Evolutionary conservation across 352 stramenopile genomes (phyloP), one percentile per base, ranked within the genome.

Genomic region (Globisporangium rhizosaccharum): DNA sequence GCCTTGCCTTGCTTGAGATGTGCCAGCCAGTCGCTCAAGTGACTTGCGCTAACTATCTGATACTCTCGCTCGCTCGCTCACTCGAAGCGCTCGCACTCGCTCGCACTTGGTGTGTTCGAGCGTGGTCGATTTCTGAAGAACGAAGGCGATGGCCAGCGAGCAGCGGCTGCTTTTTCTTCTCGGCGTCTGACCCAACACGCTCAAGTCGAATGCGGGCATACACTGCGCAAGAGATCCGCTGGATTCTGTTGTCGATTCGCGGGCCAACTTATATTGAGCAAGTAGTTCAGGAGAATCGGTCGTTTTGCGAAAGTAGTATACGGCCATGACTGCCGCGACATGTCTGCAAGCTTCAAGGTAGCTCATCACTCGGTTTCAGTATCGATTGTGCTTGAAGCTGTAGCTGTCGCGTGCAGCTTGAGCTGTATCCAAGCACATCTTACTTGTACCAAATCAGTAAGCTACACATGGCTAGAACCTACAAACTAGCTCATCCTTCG

Each of bases 91-190:
- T 23, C 30, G 30, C 30, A 39, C 33, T 39, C 8, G 10, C 33
- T 47, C 42, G 11, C 12, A 3, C 33, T 39, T 12, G 33, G 33
- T 14, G 33, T 48, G 39, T 44, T 51, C 41, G 18, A 50, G 23
- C 23, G 23, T 23, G 23, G 20, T 57, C 37, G 39, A n/a, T 46
- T 46, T 46, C 41, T 46, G 41, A 46, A 46, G 41, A 46, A 18
- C 18, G 14, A 46, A n/a, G 18, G 41, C 41, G 41, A 46, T 46
- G 41, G 41, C 41, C 41, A 46, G 28, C 20, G 20, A 26, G 48
- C 28, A 36, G 28, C 48, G 48, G 48, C 28, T 37, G 48, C 48
- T 53, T 30, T 30, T 53, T 53, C 48, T 37, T 53, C 23, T 53
- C 23, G 15, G 14, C 33, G 33, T 33, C 28, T 37, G 48, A 30